These are phyloP conservation scores for Berkeleyomyces rouxiae DNA, from an alignment of 2,329 filamentous ascomycete genomes.

Conservation along the genomic window DNA sequence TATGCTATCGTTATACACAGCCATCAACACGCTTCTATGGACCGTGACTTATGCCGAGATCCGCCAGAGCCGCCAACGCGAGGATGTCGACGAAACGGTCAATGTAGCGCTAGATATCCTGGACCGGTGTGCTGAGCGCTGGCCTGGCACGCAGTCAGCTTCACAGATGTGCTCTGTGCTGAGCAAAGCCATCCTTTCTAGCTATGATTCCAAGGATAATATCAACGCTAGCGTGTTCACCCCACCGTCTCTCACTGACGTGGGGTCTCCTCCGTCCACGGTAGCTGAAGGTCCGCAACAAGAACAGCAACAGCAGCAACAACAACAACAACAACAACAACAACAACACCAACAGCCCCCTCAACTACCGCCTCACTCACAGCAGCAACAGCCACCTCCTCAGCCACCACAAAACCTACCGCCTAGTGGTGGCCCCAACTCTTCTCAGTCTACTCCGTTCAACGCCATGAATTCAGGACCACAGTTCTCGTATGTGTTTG, in stretches of 20 bases:
- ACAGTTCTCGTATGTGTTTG: constrained; percentile 12
- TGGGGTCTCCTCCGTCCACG: constrained; percentile 30
- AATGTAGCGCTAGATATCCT: constrained; percentile 63
- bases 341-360: neutral
- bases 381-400: neutral
- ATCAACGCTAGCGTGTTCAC: constrained; percentile 24
- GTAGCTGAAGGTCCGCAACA: constrained; percentile 19
- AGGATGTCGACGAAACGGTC: constrained; percentile 62
- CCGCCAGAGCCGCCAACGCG: constrained; percentile 50
- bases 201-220: constrained; percentile 49
- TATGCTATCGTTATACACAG: constrained; percentile 75
- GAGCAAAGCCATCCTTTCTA: constrained; percentile 69
- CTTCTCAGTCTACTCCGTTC: neutral
- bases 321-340: constrained; percentile 3
- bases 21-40: constrained; percentile 84
- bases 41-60: constrained; percentile 75
- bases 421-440: neutral
- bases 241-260: constrained; percentile 31
- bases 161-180: constrained; percentile 77
- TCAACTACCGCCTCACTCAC: neutral
- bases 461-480: neutral
- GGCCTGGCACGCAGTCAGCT: constrained; percentile 79
- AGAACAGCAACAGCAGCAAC: constrained; percentile 15
- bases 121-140: constrained; percentile 63
- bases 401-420: neutral